Evolutionary conservation across 2,329 filamentous ascomycete genomes (phyloP).

Genomic region (Ceratocystis huliohia): DNA sequence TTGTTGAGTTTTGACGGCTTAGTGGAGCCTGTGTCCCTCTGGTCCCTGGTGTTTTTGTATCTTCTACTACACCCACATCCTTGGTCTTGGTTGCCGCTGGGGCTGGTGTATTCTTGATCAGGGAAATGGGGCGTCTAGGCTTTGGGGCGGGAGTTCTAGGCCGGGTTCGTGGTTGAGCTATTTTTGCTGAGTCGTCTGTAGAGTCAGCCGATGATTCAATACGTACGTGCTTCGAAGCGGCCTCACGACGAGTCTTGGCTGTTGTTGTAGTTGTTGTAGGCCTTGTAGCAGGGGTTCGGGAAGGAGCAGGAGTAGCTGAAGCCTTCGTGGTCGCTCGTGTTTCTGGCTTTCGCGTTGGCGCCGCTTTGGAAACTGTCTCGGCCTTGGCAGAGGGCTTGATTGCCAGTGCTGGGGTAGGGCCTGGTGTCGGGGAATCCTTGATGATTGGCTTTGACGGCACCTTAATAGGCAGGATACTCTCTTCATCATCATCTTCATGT

Average conservation of each 20-base stretch:
- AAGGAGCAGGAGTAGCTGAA: neutral
- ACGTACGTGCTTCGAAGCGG: neutral
- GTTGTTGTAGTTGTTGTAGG: conserved; percentile 13
- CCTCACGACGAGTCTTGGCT: conserved; percentile 14
- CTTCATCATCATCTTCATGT: conserved; percentile 15
- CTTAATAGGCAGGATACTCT: conserved; percentile 18
- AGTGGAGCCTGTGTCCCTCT: neutral
- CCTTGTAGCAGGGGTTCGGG: neutral
- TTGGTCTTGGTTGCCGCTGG: neutral
- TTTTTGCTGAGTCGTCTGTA: conserved; percentile 11
- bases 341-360: neutral
- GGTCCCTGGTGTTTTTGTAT: neutral
- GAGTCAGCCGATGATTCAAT: neutral
- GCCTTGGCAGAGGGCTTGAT: conserved; percentile 5
- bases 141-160: conserved; percentile 19
- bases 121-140: conserved; percentile 15
- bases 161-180: conserved; percentile 7
- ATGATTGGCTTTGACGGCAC: conserved; percentile 11
- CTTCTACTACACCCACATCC: neutral
- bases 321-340: neutral
- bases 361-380: neutral
- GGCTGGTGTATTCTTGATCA: conserved; percentile 19
- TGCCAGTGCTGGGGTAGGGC: neutral
- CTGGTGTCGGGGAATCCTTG: neutral
- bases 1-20: conserved; percentile 13